Conservation (phyloP, 2,329 filamentous ascomycete species). For the Beauveria caledonica region DNA sequence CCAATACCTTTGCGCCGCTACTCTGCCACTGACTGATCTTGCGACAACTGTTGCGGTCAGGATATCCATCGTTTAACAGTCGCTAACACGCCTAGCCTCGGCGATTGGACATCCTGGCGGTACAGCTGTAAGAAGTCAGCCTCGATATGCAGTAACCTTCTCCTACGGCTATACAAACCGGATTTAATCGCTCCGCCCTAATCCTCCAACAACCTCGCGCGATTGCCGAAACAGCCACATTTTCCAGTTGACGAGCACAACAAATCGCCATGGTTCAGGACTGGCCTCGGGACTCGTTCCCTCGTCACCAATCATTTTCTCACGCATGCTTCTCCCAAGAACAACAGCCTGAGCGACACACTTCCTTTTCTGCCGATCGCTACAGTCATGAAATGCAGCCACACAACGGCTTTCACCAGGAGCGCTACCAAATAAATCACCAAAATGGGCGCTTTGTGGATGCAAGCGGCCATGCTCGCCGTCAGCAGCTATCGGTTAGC, state of each 20-base stretch:
- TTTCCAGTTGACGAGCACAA: not conserved
- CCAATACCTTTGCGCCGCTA: not conserved
- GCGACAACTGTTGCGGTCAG: not conserved
- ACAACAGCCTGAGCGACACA: conserved; percentile 19
- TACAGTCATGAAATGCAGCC: conserved; percentile 20
- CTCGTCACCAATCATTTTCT: conserved; percentile 24
- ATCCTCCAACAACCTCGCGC: not conserved
- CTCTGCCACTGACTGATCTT: not conserved
- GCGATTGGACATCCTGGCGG: not conserved
- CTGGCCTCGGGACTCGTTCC: conserved; percentile 30
- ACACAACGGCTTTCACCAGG: conserved; percentile 13
- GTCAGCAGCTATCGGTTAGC: conserved; percentile 18
- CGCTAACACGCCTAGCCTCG: not conserved
- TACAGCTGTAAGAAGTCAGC: not conserved
- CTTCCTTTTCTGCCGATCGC: conserved; percentile 22
- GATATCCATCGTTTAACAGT: not conserved
- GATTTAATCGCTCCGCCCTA: not conserved
- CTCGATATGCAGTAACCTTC: conserved; percentile 3
- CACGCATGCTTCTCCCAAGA: conserved; percentile 2
- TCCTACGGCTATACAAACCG: not conserved
- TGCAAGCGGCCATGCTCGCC: conserved; percentile 25
- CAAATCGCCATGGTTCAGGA: conserved; percentile 32
- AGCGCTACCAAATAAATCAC: conserved; percentile 18
- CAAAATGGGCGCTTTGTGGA: conserved; percentile 29
- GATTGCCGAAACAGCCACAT: not conserved